phyloP scores from a whole-genome alignment of 2,329 filamentous ascomycete genomes.

The Arthrinium puccinioides region DNA sequence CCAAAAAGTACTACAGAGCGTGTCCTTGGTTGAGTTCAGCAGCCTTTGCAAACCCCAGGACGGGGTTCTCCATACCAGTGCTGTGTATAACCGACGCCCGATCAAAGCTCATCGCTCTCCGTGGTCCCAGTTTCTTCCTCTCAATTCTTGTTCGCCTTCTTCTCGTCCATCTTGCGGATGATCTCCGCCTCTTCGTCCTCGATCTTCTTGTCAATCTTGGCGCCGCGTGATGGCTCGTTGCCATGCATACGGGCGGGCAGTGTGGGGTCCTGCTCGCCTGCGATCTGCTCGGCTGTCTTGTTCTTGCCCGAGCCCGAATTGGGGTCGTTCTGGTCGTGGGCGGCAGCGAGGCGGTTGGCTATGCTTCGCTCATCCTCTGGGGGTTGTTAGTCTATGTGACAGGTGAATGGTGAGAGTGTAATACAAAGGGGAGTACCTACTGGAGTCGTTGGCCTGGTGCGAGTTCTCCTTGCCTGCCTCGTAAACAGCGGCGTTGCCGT shows the following conservation, averaged over 20 bases:
- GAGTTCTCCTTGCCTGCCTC: conserved; percentile 68
- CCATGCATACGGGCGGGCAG: conserved; percentile 56
- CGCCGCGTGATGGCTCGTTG: conserved; percentile 66
- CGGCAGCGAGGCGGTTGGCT: conserved; percentile 35
- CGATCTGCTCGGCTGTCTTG: too few relatives aligned
- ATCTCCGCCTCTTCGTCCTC: conserved; percentile 60
- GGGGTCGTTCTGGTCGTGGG: conserved; percentile 48
- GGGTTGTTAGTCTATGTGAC: too few relatives aligned
- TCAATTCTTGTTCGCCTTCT: too few relatives aligned
- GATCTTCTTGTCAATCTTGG: conserved; percentile 63
- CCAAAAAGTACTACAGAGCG: too few relatives aligned
- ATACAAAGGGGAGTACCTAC: conserved; percentile 64
- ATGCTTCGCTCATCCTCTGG: conserved; percentile 41
- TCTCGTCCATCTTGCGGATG: conserved; percentile 57
- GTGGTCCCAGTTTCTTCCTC: too few relatives aligned
- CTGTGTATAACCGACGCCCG: too few relatives aligned
- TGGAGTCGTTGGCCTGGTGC: conserved; percentile 64
- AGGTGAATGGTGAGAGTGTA: conserved; percentile 65
- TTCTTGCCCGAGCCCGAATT: conserved; percentile 37
- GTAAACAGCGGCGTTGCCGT: conserved; percentile 61
- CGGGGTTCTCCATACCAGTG: too few relatives aligned
- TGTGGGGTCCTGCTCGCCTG: conserved; percentile 2
- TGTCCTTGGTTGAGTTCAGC: too few relatives aligned
- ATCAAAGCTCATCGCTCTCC: too few relatives aligned
- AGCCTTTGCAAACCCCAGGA: too few relatives aligned